These are phyloP conservation scores for Cunninghamia lanceolata DNA, from an alignment of 75 land plant species.

Conservation along the genomic window DNA sequence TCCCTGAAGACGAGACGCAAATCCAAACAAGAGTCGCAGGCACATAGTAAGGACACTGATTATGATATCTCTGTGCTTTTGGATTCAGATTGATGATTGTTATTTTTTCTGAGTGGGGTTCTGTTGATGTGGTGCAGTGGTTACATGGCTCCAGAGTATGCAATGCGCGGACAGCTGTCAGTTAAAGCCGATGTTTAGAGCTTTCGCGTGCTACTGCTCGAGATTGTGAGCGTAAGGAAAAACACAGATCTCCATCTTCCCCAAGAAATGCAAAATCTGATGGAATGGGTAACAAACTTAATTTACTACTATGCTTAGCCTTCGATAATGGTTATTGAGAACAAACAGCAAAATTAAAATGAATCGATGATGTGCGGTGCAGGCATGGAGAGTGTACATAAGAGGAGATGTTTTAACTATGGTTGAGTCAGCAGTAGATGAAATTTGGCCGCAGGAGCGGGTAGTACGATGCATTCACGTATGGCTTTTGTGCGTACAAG, in stretches of 20 bases:
- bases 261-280: background rate
- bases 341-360: background rate
- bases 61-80: background rate
- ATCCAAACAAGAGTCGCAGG: constrained; percentile 24
- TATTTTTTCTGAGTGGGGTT: background rate
- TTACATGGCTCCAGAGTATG: constrained; percentile 13
- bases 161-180: background rate
- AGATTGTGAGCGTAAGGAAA: constrained; percentile 10
- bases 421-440: background rate
- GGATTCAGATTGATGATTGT: background rate
- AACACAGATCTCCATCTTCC: background rate
- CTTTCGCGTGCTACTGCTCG: constrained; percentile 11
- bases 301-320: background rate
- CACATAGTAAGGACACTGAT: background rate
- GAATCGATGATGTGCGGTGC: no score
- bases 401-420: background rate
- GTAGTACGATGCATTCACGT: constrained; percentile 32
- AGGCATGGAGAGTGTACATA: background rate
- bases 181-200: constrained; percentile 11
- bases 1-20: constrained; percentile 14
- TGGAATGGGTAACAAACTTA: background rate
- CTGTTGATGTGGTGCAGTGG: background rate
- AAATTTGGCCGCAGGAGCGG: background rate
- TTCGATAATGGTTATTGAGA: no score
- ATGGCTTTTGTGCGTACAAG: constrained; percentile 49